Conservation (phyloP, 352 stramenopile species). For the Phytophthora constricta region DNA sequence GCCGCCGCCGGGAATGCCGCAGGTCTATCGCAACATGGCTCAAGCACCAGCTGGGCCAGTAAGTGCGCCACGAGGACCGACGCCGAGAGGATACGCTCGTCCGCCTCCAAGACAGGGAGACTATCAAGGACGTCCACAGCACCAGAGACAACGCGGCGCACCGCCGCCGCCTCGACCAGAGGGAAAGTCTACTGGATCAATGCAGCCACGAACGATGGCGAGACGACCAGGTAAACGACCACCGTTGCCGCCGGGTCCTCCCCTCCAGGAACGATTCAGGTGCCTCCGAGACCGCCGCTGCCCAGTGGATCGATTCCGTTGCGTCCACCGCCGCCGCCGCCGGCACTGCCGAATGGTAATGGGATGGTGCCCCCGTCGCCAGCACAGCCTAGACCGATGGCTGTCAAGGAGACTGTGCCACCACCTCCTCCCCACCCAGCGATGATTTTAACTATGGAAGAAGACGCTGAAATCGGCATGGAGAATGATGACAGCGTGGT, state of each 20-base stretch:
- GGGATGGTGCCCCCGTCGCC: conserved; percentile 16
- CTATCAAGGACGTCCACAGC: conserved; percentile 10
- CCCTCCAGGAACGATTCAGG: conserved; percentile 68
- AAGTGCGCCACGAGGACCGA: conserved; percentile 5
- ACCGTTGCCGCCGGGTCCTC: conserved; percentile 56
- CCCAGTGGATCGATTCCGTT: conserved; percentile 44
- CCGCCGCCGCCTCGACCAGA: conserved; percentile 7
- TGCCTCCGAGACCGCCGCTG: conserved; percentile 62
- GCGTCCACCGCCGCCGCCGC: conserved; percentile 49
- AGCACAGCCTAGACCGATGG: conserved; percentile 7
- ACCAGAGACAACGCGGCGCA: conserved; percentile 17
- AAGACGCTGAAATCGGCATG: not conserved
- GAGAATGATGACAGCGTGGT: conserved; percentile 41
- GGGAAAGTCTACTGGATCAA: conserved; percentile 1
- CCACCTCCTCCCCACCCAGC: conserved; percentile 4
- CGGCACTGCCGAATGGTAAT: conserved; percentile 17
- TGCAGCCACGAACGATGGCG: conserved; percentile 22
- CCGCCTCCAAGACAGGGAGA: conserved; percentile 15
- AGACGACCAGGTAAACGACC: conserved; percentile 68
- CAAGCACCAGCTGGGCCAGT: conserved; percentile 6
- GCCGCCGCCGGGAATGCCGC: conserved; percentile 64
- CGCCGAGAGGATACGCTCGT: conserved; percentile 5
- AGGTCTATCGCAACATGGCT: conserved; percentile 60
- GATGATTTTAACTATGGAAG: not conserved
- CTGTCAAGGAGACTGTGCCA: not conserved